Evolutionary conservation across 164 flowering plant genomes (phyloP).

Genomic region (Platanus orientalis): DNA sequence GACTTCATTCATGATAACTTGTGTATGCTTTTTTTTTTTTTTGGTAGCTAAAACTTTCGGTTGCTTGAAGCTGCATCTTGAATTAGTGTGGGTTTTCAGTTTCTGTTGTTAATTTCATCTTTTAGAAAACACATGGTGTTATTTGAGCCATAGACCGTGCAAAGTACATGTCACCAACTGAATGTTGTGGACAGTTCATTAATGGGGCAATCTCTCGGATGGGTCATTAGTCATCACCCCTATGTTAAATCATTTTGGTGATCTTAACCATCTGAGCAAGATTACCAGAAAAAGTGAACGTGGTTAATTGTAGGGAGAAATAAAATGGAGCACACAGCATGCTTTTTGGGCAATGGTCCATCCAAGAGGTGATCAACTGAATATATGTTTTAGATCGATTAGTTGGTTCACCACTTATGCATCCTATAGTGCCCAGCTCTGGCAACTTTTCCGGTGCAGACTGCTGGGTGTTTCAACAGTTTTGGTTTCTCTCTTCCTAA

Average conservation of each 20-base stretch:
- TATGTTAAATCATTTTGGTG: neutral
- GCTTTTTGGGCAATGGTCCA: neutral
- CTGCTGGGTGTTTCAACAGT: no score
- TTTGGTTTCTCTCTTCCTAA: neutral
- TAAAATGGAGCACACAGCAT: no score
- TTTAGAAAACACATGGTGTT: neutral
- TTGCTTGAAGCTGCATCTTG: slow-evolving; percentile 2
- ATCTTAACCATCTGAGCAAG: neutral
- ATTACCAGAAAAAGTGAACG: neutral
- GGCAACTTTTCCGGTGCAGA: no score
- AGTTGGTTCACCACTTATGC: neutral
- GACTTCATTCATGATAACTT: neutral
- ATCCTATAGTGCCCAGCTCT: neutral
- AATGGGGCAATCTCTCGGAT: neutral
- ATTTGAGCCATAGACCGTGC: neutral
- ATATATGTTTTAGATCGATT: neutral
- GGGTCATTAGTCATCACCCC: neutral
- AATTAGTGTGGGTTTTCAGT: neutral
- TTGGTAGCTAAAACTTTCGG: neutral
- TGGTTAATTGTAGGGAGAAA: no score
- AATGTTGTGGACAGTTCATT: neutral
- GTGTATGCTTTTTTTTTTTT: neutral
- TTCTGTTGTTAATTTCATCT: neutral
- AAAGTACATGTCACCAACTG: neutral
- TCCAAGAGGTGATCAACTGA: neutral